Conservation (phyloP, 306 rosid species). For the Luffa acutangula region DNA sequence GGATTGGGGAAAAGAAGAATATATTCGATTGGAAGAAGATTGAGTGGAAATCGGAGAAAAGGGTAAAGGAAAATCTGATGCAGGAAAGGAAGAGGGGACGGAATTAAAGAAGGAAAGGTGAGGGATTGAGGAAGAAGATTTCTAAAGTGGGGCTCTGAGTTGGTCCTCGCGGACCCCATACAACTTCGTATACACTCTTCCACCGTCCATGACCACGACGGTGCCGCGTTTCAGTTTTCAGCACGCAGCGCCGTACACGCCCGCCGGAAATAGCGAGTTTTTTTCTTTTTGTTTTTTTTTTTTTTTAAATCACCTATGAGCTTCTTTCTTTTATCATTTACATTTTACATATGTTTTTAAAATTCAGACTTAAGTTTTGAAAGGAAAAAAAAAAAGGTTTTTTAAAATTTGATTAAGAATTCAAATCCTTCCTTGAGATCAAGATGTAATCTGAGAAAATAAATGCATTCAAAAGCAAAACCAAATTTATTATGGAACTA, state of each 20-base stretch:
- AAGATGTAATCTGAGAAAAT: no score
- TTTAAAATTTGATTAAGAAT: no score
- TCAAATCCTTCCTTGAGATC: no score
- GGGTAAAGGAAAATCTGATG: neutral
- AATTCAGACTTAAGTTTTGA: no score
- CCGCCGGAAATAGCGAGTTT: neutral
- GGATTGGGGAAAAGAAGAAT: slow-evolving; percentile 23
- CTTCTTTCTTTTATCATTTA: no score
- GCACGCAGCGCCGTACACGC: neutral
- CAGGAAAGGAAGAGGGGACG: neutral
- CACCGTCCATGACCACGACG: neutral
- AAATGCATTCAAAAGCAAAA: no score
- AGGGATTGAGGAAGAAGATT: neutral
- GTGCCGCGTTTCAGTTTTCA: neutral
- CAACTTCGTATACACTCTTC: neutral
- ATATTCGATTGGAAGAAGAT: slow-evolving; percentile 27
- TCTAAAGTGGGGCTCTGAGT: neutral
- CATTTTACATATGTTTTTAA: no score
- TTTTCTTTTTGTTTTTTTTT: no score
- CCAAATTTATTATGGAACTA: no score
- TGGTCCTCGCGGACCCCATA: neutral
- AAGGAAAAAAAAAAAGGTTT: no score
- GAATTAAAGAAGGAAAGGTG: neutral
- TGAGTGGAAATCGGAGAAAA: slow-evolving; percentile 11
- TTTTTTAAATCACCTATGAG: no score